A percentile compares a stretch with the other conserved stretches of the same genome.
These are phyloP conservation scores for Noccaea bulbosa DNA, from an alignment of 345 rosid species.

Conservation along the genomic window DNA sequence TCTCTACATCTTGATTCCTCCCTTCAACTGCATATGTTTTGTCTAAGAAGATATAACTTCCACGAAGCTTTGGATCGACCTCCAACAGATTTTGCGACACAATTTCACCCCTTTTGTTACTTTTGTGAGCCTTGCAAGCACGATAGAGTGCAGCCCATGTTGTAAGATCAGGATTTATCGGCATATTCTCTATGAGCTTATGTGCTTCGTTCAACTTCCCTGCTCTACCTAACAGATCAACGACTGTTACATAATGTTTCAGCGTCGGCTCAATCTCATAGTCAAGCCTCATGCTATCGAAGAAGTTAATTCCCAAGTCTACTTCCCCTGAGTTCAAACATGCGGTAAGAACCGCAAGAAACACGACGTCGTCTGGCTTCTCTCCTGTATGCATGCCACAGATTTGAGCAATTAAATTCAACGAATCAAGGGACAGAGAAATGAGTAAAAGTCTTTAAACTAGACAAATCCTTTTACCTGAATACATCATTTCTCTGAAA, in stretches of 20 bases:
- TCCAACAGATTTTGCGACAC: constrained; percentile 52
- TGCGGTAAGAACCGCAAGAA: constrained; percentile 62
- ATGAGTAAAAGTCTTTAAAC: constrained; percentile 1
- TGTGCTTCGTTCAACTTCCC: constrained; percentile 59
- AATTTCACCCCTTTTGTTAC: constrained; percentile 48
- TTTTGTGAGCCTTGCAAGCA: constrained; percentile 60
- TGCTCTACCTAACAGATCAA: constrained; percentile 65
- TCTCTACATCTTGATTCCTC: constrained; percentile 51
- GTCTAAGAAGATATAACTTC: constrained; percentile 56
- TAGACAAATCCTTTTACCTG: constrained; percentile 42
- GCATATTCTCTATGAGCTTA: constrained; percentile 53
- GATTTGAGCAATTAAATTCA: not conserved
- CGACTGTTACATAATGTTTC: constrained; percentile 60
- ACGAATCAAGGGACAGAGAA: constrained; percentile 12
- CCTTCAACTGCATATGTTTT: constrained; percentile 53
- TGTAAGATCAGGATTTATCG: constrained; percentile 58
- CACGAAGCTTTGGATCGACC: constrained; percentile 61
- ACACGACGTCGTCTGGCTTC: constrained; percentile 63
- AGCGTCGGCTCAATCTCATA: constrained; percentile 63
- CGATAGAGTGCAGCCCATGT: constrained; percentile 67
- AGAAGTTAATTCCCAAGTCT: constrained; percentile 61
- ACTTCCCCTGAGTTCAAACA: constrained; percentile 60
- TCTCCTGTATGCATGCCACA: constrained; percentile 50
- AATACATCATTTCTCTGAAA: constrained; percentile 67
- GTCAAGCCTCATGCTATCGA: constrained; percentile 68